Conservation (phyloP, 179 eudicot species). For the Drosera spatulata region DNA sequence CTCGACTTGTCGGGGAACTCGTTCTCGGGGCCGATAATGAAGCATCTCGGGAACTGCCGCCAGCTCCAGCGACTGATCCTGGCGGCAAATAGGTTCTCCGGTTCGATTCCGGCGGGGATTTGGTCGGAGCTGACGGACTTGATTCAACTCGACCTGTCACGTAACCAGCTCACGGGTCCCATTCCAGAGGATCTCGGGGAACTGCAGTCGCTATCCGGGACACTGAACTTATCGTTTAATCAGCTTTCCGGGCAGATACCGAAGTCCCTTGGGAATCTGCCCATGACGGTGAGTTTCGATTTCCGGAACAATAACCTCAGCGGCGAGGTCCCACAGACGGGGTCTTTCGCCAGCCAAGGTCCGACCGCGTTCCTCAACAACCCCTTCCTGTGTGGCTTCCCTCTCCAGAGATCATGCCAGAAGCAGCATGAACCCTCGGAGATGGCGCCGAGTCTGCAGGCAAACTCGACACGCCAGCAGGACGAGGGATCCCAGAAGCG, state of each 20-base stretch:
- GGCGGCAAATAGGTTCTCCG: constrained; percentile 46
- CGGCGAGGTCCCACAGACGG: constrained; percentile 86
- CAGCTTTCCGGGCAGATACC: constrained; percentile 59
- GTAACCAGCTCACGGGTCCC: constrained; percentile 40
- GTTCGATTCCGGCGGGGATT: constrained; percentile 49
- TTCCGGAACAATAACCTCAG: constrained; percentile 49
- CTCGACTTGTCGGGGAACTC: constrained; percentile 40
- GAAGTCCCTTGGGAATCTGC: constrained; percentile 57
- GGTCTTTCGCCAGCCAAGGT: constrained; percentile 86
- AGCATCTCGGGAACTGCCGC: constrained; percentile 24
- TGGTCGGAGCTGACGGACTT: constrained; percentile 54
- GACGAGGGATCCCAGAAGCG: constrained; percentile 1
- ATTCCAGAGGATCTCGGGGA: constrained; percentile 68
- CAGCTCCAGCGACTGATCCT: constrained; percentile 41
- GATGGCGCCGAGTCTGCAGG: constrained; percentile 13
- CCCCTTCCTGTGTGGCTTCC: constrained; percentile 73
- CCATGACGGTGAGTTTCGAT: constrained; percentile 88
- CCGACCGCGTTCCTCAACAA: constrained; percentile 88
- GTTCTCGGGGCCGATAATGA: constrained; percentile 27
- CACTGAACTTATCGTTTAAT: constrained; percentile 69
- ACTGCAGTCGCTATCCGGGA: constrained; percentile 58
- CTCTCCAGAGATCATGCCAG: constrained; percentile 39
- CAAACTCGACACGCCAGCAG: neutral
- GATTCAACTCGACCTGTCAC: constrained; percentile 60
- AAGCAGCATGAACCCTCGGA: constrained; percentile 5